A percentile compares a stretch with the other conserved stretches of the same genome.
Conservation (phyloP, 257 asterid species). For the Solanum microdontum region DNA sequence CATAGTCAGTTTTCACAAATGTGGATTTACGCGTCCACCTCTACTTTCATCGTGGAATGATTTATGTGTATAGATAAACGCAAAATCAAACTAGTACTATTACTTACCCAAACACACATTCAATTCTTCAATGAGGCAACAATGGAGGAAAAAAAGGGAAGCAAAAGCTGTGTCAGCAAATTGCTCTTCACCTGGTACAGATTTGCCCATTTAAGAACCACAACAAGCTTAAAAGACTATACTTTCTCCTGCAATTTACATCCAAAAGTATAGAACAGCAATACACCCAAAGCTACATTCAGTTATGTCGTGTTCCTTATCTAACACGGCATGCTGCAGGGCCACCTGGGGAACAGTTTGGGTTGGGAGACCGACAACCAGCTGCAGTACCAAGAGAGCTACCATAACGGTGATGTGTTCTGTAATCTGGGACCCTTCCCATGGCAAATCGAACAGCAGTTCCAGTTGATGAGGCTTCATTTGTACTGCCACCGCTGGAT, state of each 20-base stretch:
- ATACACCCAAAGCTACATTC: conserved; percentile 13
- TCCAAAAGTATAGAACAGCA: conserved; percentile 17
- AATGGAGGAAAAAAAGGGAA: not conserved
- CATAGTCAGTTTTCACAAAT: not conserved
- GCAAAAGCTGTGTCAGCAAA: not conserved
- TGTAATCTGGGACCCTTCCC: conserved; percentile 47
- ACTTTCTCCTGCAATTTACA: conserved; percentile 13
- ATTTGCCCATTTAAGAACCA: not conserved
- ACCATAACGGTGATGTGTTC: conserved; percentile 50
- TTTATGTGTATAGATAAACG: not conserved
- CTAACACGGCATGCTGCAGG: conserved; percentile 74
- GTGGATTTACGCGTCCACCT: not conserved
- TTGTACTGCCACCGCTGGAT: conserved; percentile 28
- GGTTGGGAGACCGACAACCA: conserved; percentile 64
- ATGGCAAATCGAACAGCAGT: conserved; percentile 51
- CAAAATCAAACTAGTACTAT: not conserved
- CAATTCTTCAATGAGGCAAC: not conserved
- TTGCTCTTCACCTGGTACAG: not conserved
- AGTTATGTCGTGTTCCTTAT: conserved; percentile 19
- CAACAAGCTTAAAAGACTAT: not conserved
- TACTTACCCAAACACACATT: not conserved
- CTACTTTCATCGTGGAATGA: not conserved
- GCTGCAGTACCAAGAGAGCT: conserved; percentile 43
- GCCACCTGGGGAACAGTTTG: conserved; percentile 64
- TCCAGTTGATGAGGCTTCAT: conserved; percentile 45